A percentile compares a stretch with the other conserved stretches of the same genome.
These are phyloP conservation scores for Gryganskiella cystojenkinii DNA, from an alignment of 192 early-diverging fungal species.

Conservation along the genomic window DNA sequence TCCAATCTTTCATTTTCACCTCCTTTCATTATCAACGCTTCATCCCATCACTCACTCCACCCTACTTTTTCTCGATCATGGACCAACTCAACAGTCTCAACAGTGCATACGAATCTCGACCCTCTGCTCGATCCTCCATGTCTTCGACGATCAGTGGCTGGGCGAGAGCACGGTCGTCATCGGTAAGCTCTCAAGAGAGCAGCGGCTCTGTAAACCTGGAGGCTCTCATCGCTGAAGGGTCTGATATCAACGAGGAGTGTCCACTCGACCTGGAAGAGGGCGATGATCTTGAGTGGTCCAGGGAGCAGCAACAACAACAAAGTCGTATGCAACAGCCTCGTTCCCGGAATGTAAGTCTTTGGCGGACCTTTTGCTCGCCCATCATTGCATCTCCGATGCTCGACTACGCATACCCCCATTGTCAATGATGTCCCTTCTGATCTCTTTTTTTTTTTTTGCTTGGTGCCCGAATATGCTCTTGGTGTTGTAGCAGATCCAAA, in stretches of 20 bases:
- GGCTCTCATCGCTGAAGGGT: slow-evolving; percentile 43
- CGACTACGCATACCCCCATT: too few relatives aligned
- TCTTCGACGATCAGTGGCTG: slow-evolving; percentile 38
- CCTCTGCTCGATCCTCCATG: slow-evolving; percentile 20
- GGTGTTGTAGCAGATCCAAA: too few relatives aligned
- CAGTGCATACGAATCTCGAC: slow-evolving; percentile 28
- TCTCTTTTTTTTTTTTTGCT: too few relatives aligned
- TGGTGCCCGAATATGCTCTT: too few relatives aligned
- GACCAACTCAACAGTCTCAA: slow-evolving; percentile 17
- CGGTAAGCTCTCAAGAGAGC: slow-evolving; percentile 32
- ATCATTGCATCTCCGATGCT: too few relatives aligned
- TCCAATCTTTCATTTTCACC: neutral
- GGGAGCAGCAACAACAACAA: slow-evolving; percentile 16
- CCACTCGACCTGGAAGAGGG: slow-evolving; percentile 39
- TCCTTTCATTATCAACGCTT: neutral
- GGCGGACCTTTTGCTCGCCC: too few relatives aligned
- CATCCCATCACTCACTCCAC: too few relatives aligned
- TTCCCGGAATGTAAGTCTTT: neutral
- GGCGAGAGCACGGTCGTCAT: slow-evolving; percentile 44
- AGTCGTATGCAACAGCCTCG: neutral
- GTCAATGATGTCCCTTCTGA: too few relatives aligned
- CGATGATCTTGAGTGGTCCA: slow-evolving; percentile 45
- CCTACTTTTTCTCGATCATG: neutral
- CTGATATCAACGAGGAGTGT: slow-evolving; percentile 46
- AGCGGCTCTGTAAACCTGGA: slow-evolving; percentile 48